Base-by-base conservation (phyloP, 176 grass and related monocot species). In the Bonia amplexicaulis region DNA sequence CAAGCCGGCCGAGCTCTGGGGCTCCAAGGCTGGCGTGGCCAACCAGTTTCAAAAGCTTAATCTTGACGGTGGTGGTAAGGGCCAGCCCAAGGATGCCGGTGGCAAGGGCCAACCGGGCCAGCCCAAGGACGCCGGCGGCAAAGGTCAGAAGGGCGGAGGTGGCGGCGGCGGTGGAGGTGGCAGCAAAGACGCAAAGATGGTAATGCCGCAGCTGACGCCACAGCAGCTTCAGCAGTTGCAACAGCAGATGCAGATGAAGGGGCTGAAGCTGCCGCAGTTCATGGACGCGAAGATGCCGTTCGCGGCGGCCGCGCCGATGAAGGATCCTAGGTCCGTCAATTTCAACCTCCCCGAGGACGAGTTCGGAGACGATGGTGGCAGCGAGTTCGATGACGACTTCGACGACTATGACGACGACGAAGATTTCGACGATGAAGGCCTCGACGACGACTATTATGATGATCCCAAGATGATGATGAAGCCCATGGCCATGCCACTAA, bases 401-500 rank as follows among this genome's bases (percentile, higher is more conserved):
- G 92, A 93, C 15, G 91, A 90, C 20, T 88, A 60, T 5, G 80
- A 90, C 29, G 86, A 83, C 14, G 87, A 92, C 20, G 90, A 92
- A 2, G 84, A 65, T 35, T 78, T 76, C 25, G 87, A 92, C 17
- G 90, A 92, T 6, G 93, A 95, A 1, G 90, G 78, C 13, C 29
- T 88, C 4, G 87, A 93, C 23, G 94, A 96, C 12, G 87, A 92
- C 1, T 37, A 73, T 53, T 86, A 85, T n/a, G 94, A 90, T 23
- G 94, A 97, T 39, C 64, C 79, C 2, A 93, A 91, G 82, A 82
- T 91, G 78, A 84, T 90, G 46, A 91, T 97, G 54, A 97, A 97
- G 82, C 35, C 35, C 35, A 37, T 37, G 35, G 35, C 35, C 35
- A 37, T 37, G 35, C 35, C 35, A 37, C 35, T 37, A 5, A 37